Base-by-base conservation (phyloP, 2,329 filamentous ascomycete genomes). In the Zymoseptoria tritici region DNA sequence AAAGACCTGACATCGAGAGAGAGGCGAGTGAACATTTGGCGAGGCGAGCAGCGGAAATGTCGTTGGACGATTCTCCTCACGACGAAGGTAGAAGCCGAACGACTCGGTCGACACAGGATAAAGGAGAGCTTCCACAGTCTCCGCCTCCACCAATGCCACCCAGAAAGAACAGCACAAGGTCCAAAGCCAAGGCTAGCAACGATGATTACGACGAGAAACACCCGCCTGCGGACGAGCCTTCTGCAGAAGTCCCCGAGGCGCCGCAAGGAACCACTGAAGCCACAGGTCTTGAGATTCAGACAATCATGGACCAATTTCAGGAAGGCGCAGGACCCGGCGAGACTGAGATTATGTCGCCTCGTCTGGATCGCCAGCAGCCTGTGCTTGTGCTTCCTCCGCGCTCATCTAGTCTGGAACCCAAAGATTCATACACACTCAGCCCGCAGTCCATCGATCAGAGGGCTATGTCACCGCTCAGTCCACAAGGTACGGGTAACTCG, bases 221-320 rank as follows among this genome's bases (percentile, higher is more conserved):
- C 26, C 60, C 64, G 22, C 63, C 64, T 13, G 52, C 64, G 29
- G 71, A 70, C 29, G 68, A 70, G 19, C 52, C 62, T 5, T 51
- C 57, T 19, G 57, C 59, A 36, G 71, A 72, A 31, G 36, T 71
- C 22, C 82, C 84, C 21, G 86, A 91, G 55, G 73, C 72, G 20
- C 70, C 73, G 11, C 68, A 74, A 50, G 72, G 71, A 5, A 63
- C 62, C 1, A 69, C 70, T 1, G 75, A 77, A 51, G 64, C 66
- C 4, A 72, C 71, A 54, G 83, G 83, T 55, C 85, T 85, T 56
- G 94, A 99, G 77, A 97, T 99, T 61, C 90, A 97, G 75, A 96
- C 84, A 72, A 97, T 99, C 73, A 97, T 99, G 90, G 90, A 91
- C 63, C 94, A 97, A 75, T 97, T 97, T 68, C 87, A 88, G 67